Conservation (phyloP, 164 flowering plant genomes). For the Aristolochia californica region DNA sequence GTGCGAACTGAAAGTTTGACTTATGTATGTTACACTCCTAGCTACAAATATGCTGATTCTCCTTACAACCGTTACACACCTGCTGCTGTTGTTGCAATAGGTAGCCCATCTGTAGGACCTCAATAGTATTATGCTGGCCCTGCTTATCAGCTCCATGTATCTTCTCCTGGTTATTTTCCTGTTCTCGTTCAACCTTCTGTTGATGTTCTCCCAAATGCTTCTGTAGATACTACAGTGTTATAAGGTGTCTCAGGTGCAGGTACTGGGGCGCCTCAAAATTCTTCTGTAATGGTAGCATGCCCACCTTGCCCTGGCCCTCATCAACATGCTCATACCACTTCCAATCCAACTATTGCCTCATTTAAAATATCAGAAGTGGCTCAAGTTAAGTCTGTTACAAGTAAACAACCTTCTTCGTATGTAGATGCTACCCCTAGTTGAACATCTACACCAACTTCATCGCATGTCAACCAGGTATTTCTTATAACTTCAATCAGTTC, state of each 20-base stretch:
- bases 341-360: slow-evolving; percentile 21
- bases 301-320: slow-evolving; percentile 12
- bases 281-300: slow-evolving; percentile 20
- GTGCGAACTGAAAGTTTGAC: slow-evolving; percentile 60
- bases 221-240: slow-evolving; percentile 22
- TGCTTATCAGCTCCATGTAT: slow-evolving; percentile 35
- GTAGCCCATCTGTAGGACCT: slow-evolving; percentile 44
- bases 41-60: slow-evolving; percentile 75
- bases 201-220: slow-evolving; percentile 28
- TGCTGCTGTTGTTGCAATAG: slow-evolving; percentile 62
- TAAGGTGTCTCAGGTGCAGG: slow-evolving; percentile 22
- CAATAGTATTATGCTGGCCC: slow-evolving; percentile 52
- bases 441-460: slow-evolving; percentile 18
- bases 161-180: slow-evolving; percentile 45
- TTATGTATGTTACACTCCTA: slow-evolving; percentile 71
- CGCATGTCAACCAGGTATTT: slow-evolving; percentile 34
- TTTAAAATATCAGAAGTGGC: slow-evolving; percentile 4
- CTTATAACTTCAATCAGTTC: no score
- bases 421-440: slow-evolving; percentile 13
- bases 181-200: slow-evolving; percentile 35
- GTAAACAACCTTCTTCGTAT: slow-evolving; percentile 24
- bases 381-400: slow-evolving; percentile 8
- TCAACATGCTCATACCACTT: slow-evolving; percentile 9
- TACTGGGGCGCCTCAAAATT: slow-evolving; percentile 24
- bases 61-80: slow-evolving; percentile 84